Percentiles rank a stretch among this genome's conserved stretches.
Evolutionary conservation across 176 grass and related monocot genomes (phyloP).

Genomic region (Aegilops longissima): DNA sequence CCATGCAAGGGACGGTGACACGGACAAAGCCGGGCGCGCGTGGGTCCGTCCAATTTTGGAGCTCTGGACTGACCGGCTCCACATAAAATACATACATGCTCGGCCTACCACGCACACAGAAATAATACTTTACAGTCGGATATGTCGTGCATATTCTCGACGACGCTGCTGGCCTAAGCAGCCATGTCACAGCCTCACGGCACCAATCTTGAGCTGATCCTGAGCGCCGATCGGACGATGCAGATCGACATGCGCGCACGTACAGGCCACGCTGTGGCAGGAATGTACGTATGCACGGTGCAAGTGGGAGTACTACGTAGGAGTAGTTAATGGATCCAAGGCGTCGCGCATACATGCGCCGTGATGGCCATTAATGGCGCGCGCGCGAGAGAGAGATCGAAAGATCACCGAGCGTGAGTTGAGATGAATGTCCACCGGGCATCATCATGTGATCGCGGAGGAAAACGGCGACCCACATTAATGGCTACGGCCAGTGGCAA

Average conservation of each 20-base stretch:
- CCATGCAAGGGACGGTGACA: not conserved
- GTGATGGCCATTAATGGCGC: constrained; percentile 17
- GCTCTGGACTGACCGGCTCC: not conserved
- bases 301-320: no score
- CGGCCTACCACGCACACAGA: not conserved
- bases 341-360: not conserved
- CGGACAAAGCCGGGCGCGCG: not conserved
- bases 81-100: not conserved
- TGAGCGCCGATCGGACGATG: not conserved
- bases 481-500: not conserved
- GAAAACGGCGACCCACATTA: not conserved
- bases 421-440: not conserved
- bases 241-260: not conserved
- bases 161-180: not conserved
- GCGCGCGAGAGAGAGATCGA: not conserved
- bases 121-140: not conserved
- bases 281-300: not conserved
- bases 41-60: not conserved
- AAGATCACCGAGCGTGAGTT: no score
- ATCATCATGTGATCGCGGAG: not conserved
- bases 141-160: not conserved
- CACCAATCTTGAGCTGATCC: no score
- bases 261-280: not conserved
- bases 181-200: not conserved
- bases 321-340: not conserved